Conservation (phyloP, 2,329 filamentous ascomycete genomes). For the Diaporthe vexans region DNA sequence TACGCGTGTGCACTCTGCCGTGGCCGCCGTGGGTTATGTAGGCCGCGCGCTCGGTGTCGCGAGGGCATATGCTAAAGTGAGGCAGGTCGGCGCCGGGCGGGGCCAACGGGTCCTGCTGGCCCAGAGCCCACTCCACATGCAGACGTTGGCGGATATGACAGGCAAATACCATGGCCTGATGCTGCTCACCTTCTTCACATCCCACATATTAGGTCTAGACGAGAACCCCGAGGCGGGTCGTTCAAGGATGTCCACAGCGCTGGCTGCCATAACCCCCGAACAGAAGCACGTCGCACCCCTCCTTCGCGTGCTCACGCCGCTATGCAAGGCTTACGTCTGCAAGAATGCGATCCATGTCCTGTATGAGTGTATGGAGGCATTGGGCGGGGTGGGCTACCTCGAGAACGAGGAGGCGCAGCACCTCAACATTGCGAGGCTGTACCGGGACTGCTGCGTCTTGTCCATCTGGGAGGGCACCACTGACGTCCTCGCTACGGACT, state of each 20-base stretch:
- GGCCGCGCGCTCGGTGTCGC: constrained; percentile 70
- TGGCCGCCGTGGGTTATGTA: constrained; percentile 65
- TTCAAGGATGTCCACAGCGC: constrained; percentile 45
- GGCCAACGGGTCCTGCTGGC: constrained; percentile 62
- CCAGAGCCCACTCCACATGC: constrained; percentile 69
- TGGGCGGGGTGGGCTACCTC: constrained; percentile 77
- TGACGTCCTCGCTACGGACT: constrained; percentile 73
- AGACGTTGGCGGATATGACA: constrained; percentile 69
- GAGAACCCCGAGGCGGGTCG: constrained; percentile 52
- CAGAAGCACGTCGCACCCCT: constrained; percentile 56
- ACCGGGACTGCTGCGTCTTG: constrained; percentile 73
- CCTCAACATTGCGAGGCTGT: constrained; percentile 76
- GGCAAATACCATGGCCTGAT: constrained; percentile 69
- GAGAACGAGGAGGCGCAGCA: constrained; percentile 72
- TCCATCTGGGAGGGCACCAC: constrained; percentile 77
- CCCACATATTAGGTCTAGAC: constrained; percentile 66
- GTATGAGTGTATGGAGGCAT: constrained; percentile 72
- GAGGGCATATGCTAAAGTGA: constrained; percentile 69
- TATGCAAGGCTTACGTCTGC: constrained; percentile 72
- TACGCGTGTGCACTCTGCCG: constrained; percentile 71
- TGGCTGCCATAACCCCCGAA: constrained; percentile 51
- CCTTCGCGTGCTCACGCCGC: constrained; percentile 70
- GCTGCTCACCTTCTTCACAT: constrained; percentile 67
- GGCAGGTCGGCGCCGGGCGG: constrained; percentile 63
- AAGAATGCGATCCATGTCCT: constrained; percentile 64